These are phyloP conservation scores for Ganoderma lucidum DNA, from an alignment of 1,284 basidiomycete species.

Conservation along the genomic window DNA sequence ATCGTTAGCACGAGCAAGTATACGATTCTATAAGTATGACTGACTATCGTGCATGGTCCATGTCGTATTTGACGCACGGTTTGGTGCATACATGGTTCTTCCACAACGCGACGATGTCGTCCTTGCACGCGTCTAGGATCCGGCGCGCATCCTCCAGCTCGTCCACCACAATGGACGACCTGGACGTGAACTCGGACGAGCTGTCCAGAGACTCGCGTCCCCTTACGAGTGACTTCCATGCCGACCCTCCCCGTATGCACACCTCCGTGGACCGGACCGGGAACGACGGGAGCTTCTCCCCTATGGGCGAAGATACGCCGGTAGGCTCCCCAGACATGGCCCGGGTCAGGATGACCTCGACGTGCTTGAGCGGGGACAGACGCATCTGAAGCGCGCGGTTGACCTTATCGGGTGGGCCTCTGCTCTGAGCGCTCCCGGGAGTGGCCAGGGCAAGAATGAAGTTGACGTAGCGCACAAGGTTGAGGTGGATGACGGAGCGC, in stretches of 20 bases:
- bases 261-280: slow-evolving; percentile 44
- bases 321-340: slow-evolving; percentile 32
- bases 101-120: slow-evolving; percentile 65
- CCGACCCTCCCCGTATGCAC: slow-evolving; percentile 53
- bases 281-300: slow-evolving; percentile 21
- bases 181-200: slow-evolving; percentile 11
- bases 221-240: slow-evolving; percentile 53
- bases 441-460: slow-evolving; percentile 55
- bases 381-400: slow-evolving; percentile 57
- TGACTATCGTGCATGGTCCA: slow-evolving; percentile 64
- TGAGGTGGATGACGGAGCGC: slow-evolving; percentile 70
- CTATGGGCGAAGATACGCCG: slow-evolving; percentile 17
- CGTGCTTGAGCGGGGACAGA: slow-evolving; percentile 61
- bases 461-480: slow-evolving; percentile 67
- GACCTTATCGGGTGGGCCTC: slow-evolving; percentile 30
- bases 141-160: slow-evolving; percentile 52
- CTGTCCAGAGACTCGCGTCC: slow-evolving; percentile 9
- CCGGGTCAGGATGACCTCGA: slow-evolving; percentile 57
- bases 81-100: slow-evolving; percentile 50
- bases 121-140: slow-evolving; percentile 61
- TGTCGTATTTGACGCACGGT: slow-evolving; percentile 50
- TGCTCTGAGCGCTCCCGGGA: neutral
- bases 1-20: neutral
- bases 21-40: slow-evolving; percentile 35
- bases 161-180: slow-evolving; percentile 26